Conservation (phyloP, 768 basidiomycete species). For the Sarcomyxa edulis region DNA sequence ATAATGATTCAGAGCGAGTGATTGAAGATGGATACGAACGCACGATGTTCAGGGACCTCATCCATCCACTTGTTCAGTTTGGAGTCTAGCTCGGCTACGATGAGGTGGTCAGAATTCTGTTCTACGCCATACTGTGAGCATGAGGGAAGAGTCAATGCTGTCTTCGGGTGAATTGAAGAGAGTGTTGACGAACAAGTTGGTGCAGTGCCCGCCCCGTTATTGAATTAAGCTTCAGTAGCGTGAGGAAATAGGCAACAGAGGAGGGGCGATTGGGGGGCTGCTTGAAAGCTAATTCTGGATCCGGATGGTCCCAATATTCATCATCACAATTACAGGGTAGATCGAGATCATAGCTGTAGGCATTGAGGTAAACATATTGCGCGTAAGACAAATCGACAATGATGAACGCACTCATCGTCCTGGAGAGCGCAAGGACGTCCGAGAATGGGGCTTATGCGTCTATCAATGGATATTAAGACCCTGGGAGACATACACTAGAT, state of each 20-base stretch:
- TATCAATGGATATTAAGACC: slow-evolving; percentile 16
- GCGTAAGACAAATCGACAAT: not conserved
- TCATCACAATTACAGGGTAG: slow-evolving; percentile 55
- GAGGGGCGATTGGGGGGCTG: slow-evolving; percentile 51
- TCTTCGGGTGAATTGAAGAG: no score
- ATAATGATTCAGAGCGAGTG: slow-evolving; percentile 19
- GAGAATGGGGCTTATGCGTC: slow-evolving; percentile 26
- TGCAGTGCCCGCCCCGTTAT: slow-evolving; percentile 46
- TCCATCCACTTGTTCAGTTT: slow-evolving; percentile 60
- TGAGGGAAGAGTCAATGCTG: not conserved
- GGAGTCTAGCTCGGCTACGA: slow-evolving; percentile 58
- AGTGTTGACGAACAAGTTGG: slow-evolving; percentile 37
- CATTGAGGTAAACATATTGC: no score
- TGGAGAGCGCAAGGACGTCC: slow-evolving; percentile 57
- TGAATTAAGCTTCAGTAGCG: slow-evolving; percentile 38
- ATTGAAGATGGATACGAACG: no score
- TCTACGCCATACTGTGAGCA: slow-evolving; percentile 47
- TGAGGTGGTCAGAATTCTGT: slow-evolving; percentile 42
- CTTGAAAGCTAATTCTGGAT: slow-evolving; percentile 37
- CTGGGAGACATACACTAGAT: not conserved
- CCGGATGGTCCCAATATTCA: slow-evolving; percentile 48
- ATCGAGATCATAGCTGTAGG: slow-evolving; percentile 55
- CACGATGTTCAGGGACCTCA: slow-evolving; percentile 42
- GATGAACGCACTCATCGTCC: slow-evolving; percentile 46
- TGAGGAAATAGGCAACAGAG: slow-evolving; percentile 37